Evolutionary conservation across 1,139 yeast genomes (phyloP).

Genomic region (Sugiyamaella castrensis): DNA sequence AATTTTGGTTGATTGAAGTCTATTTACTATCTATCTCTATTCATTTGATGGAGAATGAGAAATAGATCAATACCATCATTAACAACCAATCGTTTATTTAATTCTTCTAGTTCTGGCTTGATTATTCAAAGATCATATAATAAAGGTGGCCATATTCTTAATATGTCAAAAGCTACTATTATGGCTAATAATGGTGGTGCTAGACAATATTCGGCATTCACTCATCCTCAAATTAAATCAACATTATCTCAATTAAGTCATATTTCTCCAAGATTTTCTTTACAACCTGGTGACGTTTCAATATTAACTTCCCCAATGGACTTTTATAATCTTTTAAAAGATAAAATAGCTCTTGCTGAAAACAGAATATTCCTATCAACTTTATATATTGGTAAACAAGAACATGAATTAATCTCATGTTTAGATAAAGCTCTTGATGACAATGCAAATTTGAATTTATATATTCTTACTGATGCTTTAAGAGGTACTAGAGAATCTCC

Average conservation of each 20-base stretch:
- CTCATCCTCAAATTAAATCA: conserved; percentile 29
- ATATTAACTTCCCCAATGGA: conserved; percentile 63
- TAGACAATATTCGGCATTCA: conserved; percentile 10
- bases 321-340: conserved; percentile 58
- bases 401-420: conserved; percentile 55
- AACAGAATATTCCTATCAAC: conserved; percentile 75
- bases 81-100: no score
- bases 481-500: conserved; percentile 96
- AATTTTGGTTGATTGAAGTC: no score
- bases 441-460: conserved; percentile 63
- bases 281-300: conserved; percentile 58
- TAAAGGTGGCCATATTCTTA: no score
- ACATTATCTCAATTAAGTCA: conserved; percentile 50
- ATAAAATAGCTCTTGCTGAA: conserved; percentile 46
- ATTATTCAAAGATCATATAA: no score
- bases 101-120: no score
- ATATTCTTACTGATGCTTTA: conserved; percentile 78
- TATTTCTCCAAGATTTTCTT: conserved; percentile 67
- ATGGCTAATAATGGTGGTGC: no score
- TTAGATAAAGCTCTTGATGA: conserved; percentile 47
- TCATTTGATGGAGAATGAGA: no score
- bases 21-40: no score
- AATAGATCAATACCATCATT: no score
- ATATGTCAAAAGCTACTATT: no score
- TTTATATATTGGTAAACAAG: conserved; percentile 79